Evolutionary conservation across 768 basidiomycete species (phyloP).

Genomic region (Tremella mesenterica): DNA sequence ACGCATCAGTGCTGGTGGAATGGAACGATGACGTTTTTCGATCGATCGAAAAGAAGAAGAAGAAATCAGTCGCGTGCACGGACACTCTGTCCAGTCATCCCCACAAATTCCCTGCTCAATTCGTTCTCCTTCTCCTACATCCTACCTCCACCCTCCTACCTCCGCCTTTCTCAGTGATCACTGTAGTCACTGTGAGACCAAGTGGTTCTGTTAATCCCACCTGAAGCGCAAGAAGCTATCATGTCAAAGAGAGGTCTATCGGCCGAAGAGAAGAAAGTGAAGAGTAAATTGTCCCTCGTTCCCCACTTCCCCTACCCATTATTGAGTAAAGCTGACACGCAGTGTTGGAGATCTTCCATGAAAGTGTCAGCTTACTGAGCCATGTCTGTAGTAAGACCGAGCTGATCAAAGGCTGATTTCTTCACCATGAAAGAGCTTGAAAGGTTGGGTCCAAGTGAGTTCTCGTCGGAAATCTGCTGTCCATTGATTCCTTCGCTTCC

Average conservation of each 20-base stretch:
- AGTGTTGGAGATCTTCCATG: constrained; percentile 85
- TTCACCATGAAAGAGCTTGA: constrained; percentile 87
- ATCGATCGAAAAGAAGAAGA: no score
- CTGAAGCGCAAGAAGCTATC: neutral
- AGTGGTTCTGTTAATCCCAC: no score
- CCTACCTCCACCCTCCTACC: neutral
- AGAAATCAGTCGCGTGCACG: constrained; percentile 1
- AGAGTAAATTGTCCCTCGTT: constrained; percentile 41
- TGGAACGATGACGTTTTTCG: no score
- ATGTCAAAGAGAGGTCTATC: constrained; percentile 61
- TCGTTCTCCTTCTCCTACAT: neutral
- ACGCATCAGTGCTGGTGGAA: no score
- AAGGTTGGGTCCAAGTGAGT: constrained; percentile 50
- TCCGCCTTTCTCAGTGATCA: neutral
- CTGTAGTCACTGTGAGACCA: neutral
- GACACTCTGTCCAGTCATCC: neutral
- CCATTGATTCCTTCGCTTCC: neutral
- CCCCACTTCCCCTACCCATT: neutral
- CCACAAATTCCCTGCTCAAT: neutral
- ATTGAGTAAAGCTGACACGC: neutral
- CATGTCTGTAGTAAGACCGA: neutral
- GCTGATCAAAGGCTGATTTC: constrained; percentile 62
- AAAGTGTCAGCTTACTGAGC: constrained; percentile 54
- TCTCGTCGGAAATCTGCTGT: neutral
- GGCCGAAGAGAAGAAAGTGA: constrained; percentile 79